Conservation (phyloP, 2,329 filamentous ascomycete genomes). For the Exophiala phaeomuriformis region DNA sequence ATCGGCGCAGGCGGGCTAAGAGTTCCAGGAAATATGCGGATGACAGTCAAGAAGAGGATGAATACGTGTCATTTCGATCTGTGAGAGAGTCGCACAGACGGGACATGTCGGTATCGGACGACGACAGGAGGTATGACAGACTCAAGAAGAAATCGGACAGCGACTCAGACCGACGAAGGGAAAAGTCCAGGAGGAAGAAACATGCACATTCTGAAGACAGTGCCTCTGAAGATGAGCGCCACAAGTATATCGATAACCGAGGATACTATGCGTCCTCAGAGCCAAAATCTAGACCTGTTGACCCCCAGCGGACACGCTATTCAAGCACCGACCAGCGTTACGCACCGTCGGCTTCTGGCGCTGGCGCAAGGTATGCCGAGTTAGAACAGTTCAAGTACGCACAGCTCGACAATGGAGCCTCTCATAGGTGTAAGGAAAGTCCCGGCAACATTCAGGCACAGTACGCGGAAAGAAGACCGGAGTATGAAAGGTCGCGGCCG, state of each 20-base stretch:
- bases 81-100: slow-evolving; percentile 9
- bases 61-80: slow-evolving; percentile 16
- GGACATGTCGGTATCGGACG: slow-evolving; percentile 17
- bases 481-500: slow-evolving; percentile 16
- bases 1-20: slow-evolving; percentile 21
- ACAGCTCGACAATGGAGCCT: slow-evolving; percentile 31
- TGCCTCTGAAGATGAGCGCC: slow-evolving; percentile 11
- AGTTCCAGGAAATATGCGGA: slow-evolving; percentile 29
- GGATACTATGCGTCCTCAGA: slow-evolving; percentile 9
- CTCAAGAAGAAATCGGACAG: slow-evolving; percentile 20
- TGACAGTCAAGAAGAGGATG: slow-evolving; percentile 17
- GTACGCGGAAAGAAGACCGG: slow-evolving; percentile 11
- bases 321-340: slow-evolving; percentile 35
- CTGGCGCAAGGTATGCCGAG: slow-evolving; percentile 25
- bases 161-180: slow-evolving; percentile 16
- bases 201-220: slow-evolving; percentile 16
- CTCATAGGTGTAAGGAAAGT: slow-evolving; percentile 31
- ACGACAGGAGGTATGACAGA: slow-evolving; percentile 13
- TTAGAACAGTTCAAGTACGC: slow-evolving; percentile 32
- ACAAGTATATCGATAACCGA: slow-evolving; percentile 1
- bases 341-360: slow-evolving; percentile 30
- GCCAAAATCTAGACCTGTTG: slow-evolving; percentile 1
- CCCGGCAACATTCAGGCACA: slow-evolving; percentile 7
- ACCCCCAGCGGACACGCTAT: slow-evolving; percentile 10
- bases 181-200: slow-evolving; percentile 12